Base-by-base conservation (phyloP, 2,329 filamentous ascomycete genomes). In the Ilyonectria mors-panacis region DNA sequence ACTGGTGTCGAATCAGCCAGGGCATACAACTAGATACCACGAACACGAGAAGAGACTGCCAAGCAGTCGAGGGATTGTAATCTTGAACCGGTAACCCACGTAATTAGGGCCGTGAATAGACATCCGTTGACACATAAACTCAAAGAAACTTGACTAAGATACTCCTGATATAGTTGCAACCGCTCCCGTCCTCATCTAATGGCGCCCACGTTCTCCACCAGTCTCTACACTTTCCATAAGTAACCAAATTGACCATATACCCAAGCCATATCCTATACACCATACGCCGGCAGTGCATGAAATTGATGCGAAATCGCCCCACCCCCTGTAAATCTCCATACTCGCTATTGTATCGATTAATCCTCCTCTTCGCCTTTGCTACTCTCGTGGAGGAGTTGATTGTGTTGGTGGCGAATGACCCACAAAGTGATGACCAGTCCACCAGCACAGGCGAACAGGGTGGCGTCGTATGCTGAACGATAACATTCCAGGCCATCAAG, bases 401-500 rank as follows among this genome's bases (percentile, higher is more conserved):
- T 71, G 61, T 84, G 82, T 78, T 92, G 89, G 67, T 89, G 85
- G 60, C 85, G 84, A 62, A 95, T 94, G 30, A 91, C 89, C 85
- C 88, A 93, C 33, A 97, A 79, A 59, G 91, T 93, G 42, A 95
- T 87, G 0, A 83, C 79, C 1, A 96, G 84, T 0, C 93, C 95
- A 1, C 91, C 74, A 0, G 91, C 78, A 69, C 93, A 95, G 0
- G 93, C 91, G 21, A 85, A 84, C 15, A 97, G 85, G 1, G 95
- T 97, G 58, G 94, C 87, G 72, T 89, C 88, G 78, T 98, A 98
- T 1, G 95, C 95, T 3, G 88, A 84, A 33, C 88, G 87, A 81
- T 98, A 98, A 80, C 95, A 98, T 21, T 87, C 84, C 12, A 95
- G 80, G 0, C 96, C 96, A 28, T 95, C 89, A 21, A 87, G 85